Evolutionary conservation across 2,329 filamentous ascomycete species (phyloP).

Genomic region (Fusarium sp.): DNA sequence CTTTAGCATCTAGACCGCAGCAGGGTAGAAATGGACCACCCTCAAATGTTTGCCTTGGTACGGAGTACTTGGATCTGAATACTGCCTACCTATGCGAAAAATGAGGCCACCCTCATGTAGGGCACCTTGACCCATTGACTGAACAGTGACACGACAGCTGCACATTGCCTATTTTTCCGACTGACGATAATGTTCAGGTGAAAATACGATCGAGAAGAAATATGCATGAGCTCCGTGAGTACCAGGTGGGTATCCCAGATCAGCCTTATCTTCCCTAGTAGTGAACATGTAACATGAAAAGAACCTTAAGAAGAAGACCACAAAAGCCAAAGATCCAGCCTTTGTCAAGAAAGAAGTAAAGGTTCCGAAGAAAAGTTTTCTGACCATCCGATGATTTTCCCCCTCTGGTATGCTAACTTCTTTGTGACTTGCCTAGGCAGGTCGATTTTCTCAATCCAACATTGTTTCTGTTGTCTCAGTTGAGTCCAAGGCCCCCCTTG

Average conservation of each 20-base stretch:
- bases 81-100: neutral
- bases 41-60: neutral
- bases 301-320: neutral
- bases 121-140: neutral
- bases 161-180: neutral
- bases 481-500: neutral
- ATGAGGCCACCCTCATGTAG: neutral
- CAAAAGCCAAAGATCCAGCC: neutral
- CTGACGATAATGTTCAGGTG: neutral
- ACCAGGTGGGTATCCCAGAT: neutral
- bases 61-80: neutral
- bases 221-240: neutral
- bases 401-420: neutral
- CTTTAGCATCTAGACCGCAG: neutral
- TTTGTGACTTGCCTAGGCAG: neutral
- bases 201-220: neutral
- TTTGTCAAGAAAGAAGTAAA: neutral
- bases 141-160: neutral
- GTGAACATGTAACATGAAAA: neutral
- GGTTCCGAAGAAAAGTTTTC: neutral
- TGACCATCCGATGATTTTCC: neutral
- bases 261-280: neutral
- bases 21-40: neutral
- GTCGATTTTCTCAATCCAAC: neutral
- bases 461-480: constrained; percentile 17